Evolutionary conservation across 768 basidiomycete species (phyloP).

Genomic region (Russula ochroleuca): DNA sequence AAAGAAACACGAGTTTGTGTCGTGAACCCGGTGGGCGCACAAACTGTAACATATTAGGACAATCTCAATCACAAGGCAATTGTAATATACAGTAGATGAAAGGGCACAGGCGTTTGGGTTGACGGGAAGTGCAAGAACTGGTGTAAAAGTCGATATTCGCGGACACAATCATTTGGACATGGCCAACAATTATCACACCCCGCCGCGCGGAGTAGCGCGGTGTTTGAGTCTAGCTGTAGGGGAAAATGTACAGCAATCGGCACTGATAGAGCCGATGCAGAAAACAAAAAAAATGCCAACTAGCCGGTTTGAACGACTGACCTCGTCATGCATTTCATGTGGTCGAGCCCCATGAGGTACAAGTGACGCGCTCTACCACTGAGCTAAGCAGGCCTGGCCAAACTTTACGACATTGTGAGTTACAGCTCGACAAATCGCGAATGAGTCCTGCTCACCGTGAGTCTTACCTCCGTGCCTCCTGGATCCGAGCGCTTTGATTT

Average conservation of each 20-base stretch:
- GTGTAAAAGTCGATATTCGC: too few relatives aligned
- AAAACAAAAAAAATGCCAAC: slow-evolving; percentile 21
- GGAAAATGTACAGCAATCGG: neutral
- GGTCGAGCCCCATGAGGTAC: neutral
- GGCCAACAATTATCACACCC: too few relatives aligned
- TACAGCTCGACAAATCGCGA: neutral
- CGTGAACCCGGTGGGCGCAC: neutral
- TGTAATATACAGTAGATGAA: slow-evolving; percentile 8
- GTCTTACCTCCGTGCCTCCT: too few relatives aligned
- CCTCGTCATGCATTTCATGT: slow-evolving; percentile 22
- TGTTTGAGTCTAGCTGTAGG: neutral
- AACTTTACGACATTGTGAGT: too few relatives aligned
- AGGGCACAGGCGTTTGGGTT: neutral
- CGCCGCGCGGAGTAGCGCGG: neutral
- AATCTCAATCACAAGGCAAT: neutral
- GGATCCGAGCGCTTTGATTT: too few relatives aligned
- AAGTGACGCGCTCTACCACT: slow-evolving; percentile 35
- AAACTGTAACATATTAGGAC: slow-evolving; percentile 7
- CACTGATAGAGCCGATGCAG: neutral
- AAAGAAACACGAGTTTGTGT: neutral
- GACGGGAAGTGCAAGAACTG: neutral
- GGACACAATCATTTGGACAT: too few relatives aligned
- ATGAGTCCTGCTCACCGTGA: too few relatives aligned
- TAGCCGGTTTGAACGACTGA: slow-evolving; percentile 29
- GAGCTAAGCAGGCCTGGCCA: slow-evolving; percentile 30